phyloP scores from a whole-genome alignment of 345 rosid genomes.

The Acer negundo region DNA sequence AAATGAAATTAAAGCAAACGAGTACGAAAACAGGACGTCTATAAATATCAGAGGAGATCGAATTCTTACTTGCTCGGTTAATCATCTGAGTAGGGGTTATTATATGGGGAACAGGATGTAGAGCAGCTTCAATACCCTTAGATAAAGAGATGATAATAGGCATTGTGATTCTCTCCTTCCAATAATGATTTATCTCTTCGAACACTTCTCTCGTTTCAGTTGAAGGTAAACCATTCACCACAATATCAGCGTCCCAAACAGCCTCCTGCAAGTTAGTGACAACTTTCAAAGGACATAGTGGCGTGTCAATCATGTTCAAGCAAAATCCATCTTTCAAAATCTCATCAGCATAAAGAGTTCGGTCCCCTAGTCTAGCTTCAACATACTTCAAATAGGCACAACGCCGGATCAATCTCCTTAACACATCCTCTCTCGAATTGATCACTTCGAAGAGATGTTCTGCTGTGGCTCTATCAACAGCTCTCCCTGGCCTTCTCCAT shows the following conservation, averaged over 20 bases:
- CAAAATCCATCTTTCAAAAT: slow-evolving; percentile 85
- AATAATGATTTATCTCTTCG: slow-evolving; percentile 63
- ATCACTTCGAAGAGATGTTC: slow-evolving; percentile 80
- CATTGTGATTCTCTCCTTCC: slow-evolving; percentile 72
- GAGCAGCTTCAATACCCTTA: slow-evolving; percentile 83
- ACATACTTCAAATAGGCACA: slow-evolving; percentile 84
- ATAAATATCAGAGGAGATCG: not conserved
- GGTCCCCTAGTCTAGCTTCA: slow-evolving; percentile 75
- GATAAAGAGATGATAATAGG: slow-evolving; percentile 75
- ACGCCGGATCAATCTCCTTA: slow-evolving; percentile 74
- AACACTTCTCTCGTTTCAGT: slow-evolving; percentile 68
- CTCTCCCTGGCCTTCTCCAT: slow-evolving; percentile 73
- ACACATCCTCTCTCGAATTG: slow-evolving; percentile 75
- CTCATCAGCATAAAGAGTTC: slow-evolving; percentile 75
- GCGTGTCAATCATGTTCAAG: slow-evolving; percentile 82
- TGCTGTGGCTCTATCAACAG: slow-evolving; percentile 71
- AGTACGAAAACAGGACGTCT: not conserved
- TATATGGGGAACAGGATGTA: slow-evolving; percentile 66
- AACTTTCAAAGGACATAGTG: slow-evolving; percentile 78
- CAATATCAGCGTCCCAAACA: slow-evolving; percentile 83
- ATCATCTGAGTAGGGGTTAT: slow-evolving; percentile 85
- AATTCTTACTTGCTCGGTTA: slow-evolving; percentile 58
- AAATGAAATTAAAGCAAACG: not conserved
- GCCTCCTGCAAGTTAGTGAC: slow-evolving; percentile 86
- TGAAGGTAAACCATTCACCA: slow-evolving; percentile 78